Base-by-base conservation (phyloP, 768 basidiomycete genomes). In the Russula emetica region DNA sequence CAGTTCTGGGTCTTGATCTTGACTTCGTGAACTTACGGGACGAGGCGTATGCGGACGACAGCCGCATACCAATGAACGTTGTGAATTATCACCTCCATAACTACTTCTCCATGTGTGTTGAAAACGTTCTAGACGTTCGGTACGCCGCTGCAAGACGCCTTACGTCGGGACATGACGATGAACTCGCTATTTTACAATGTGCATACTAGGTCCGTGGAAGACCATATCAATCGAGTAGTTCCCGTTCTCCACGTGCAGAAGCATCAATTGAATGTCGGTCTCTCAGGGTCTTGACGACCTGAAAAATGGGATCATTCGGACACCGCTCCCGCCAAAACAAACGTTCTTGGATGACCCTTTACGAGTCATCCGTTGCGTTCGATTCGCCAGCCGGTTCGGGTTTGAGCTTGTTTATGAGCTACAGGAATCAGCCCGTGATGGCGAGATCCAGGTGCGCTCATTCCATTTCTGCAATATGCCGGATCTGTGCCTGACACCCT, bases 111-210 rank as follows among this genome's bases (percentile, higher is more conserved):
- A 22, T 13, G n/a, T 32, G 16, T 58, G 20, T 28, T 30, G 36
- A 60, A 40, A 26, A 18, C 6, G 47, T 42, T 42, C 28, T 70
- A 98, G 96, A 79, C 82, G 38, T 96, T 94, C 61, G 97, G 97
- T 8, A 96, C 95, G 3, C 94, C 96, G 0, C 71, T 90, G 16
- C 83, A 98, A 76, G 97, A 99, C 72, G 94, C 97, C 2, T 73
- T 90, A 54, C 80, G 97, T 58, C 80, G 97, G 70, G 97, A 99
- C 73, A 84, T 90, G 32, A 98, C 97, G 1, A 97, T 99, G 74
- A 99, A 99, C 71, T 79, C 96, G 0, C 78, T 99, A 8, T 98
- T 98, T 76, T 98, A 95, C 77, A 98, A 99, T 68, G 83, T 99
- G 1, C 94, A 97, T 70, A 86, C 88, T 1, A 82, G 85, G 16